Evolutionary conservation across 2,329 filamentous ascomycete genomes (phyloP).

Genomic region (Aspergillus sp.): DNA sequence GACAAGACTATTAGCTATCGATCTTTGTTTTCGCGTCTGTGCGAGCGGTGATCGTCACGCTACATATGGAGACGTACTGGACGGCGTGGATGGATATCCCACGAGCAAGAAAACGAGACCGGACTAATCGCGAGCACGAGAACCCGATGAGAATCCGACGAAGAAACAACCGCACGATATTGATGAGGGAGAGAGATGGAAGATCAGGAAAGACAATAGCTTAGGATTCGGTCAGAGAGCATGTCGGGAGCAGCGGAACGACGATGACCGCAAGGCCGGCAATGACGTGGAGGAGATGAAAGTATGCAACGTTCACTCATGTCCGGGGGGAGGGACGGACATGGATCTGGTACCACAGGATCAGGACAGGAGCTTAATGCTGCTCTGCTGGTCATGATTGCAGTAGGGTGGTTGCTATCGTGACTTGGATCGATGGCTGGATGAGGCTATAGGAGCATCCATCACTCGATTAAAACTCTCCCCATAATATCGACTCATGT

Average conservation of each 20-base stretch:
- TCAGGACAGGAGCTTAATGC: neutral
- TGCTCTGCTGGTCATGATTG: neutral
- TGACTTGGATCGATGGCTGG: neutral
- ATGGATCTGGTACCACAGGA: neutral
- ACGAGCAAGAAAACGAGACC: too few relatives aligned
- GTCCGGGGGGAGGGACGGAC: neutral
- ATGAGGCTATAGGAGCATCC: too few relatives aligned
- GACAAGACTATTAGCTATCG: neutral
- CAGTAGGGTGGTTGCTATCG: neutral
- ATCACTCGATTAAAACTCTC: too few relatives aligned
- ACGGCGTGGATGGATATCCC: too few relatives aligned
- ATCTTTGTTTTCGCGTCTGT: neutral
- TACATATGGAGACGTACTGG: too few relatives aligned
- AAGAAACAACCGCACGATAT: neutral
- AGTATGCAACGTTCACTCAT: slow-evolving; percentile 1
- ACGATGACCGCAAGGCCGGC: neutral
- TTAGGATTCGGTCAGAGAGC: neutral
- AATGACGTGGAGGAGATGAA: slow-evolving; percentile 8
- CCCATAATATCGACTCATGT: too few relatives aligned
- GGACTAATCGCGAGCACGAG: neutral
- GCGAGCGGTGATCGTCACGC: neutral
- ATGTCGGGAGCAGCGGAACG: slow-evolving; percentile 10
- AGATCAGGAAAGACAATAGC: neutral
- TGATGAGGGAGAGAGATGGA: neutral
- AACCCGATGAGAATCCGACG: neutral